Evolutionary conservation across 257 asterid genomes (phyloP), one percentile per base, ranked within the genome.

Genomic region (Petunia secreta): DNA sequence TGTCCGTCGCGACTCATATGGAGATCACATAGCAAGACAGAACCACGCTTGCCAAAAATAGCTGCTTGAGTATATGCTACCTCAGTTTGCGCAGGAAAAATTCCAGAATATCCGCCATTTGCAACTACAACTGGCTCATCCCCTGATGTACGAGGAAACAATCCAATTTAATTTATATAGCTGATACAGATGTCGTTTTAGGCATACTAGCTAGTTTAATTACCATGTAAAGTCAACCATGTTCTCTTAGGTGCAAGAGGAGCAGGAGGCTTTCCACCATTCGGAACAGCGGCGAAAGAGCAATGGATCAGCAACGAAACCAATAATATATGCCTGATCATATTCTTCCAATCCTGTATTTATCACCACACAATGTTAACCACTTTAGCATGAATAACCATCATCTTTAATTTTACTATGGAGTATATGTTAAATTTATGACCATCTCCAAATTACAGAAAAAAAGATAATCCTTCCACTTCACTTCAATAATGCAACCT

Each of bases 141-240:
- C 5, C 89, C 89, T 85, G 83, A 6, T n/a, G 25, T 25, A 25
- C 25, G 25, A 25, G 25, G 68, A 79, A 82, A 10, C 14, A 59
- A 40, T 40, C 44, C 15, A 36, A 8, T 16, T 13, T 39, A 9
- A 48, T n/a, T 8, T 63, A 14, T 13, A 4, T n/a, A 79, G 4
- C 25, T 25, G 25, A 25, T 25, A 25, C 25, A 25, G 25, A 25
- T 25, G 25, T 25, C 25, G 25, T 25, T 25, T 25, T 25, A 25
- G 25, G 25, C 25, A 25, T 25, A 25, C 25, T 25, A 25, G 25
- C 25, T 38, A 15, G 14, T 6, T 3, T 14, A 9, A 2, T 8
- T 90, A 93, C 98, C 98, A 68, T 79, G 84, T 48, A 94, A 89
- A 52, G 98, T 94, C 88, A 85, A 82, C 97, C 97, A 94, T 88